Evolutionary conservation across 2,329 filamentous ascomycete genomes (phyloP), one percentile per base, ranked within the genome.

Genomic region (Claviceps spartinae): DNA sequence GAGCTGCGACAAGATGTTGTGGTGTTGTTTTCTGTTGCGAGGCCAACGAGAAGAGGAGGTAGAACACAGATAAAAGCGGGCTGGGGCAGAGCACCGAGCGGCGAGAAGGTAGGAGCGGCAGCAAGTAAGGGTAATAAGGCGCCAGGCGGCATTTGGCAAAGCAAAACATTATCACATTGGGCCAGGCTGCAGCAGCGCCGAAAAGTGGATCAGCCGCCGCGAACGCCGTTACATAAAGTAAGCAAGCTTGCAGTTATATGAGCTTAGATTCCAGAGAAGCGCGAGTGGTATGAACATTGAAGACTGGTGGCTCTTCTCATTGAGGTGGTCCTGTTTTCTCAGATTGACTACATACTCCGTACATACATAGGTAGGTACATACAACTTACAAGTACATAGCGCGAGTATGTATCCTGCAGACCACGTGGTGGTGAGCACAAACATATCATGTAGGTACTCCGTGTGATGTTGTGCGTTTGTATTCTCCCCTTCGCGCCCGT

Each of bases 1-100:
- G 54, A 54, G 57, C 52, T 58, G 54, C 55, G 55, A 58, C 54
- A 58, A 62, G 45, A 36, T 69, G 65, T 69, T 69, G 65, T 69
- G 65, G 68, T 61, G 60, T 69, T 69, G 63, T 66, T 65, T 67
- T 66, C 61, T 68, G 67, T 69, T 70, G 68, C 68, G 68, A 69
- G 68, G 68, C 67, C 67, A 70, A 70, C 67, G 65, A 63, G 61
- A 59, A 60, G 62, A 63, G 62, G 62, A 59, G 56, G 60, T 60
- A 60, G 63, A 57, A 59, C 56, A 54, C 62, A 63, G 9, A 45
- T n/a, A 53, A 42, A 51, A 52, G 55, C 54, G 53, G 52, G 53
- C 52, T 51, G 47, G 43, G 54, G 54, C 49, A 48, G 49, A 26
- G 43, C 42, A 36, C 24, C 13, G 14, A 44, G n/a, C 45, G 48